Percentiles rank a stretch among this genome's conserved stretches.
Conservation (phyloP, 441 rosid species). For the Erysimum pusillum region DNA sequence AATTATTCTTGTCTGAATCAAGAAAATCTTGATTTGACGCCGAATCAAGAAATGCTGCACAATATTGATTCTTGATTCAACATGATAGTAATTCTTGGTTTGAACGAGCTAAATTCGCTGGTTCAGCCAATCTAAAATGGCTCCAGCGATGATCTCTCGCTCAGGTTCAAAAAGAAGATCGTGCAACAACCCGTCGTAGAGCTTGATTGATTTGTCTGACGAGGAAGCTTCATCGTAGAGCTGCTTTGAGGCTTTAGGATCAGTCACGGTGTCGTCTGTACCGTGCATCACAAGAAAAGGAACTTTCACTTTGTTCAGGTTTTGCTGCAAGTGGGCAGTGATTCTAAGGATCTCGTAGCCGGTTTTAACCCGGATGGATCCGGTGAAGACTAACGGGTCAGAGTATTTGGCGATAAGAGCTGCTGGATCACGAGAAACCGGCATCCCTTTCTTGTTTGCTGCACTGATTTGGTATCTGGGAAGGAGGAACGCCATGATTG, state of each 20-base stretch:
- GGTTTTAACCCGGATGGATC: slow-evolving; percentile 72
- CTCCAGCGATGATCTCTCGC: slow-evolving; percentile 58
- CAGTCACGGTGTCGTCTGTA: slow-evolving; percentile 74
- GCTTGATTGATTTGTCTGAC: slow-evolving; percentile 71
- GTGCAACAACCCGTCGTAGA: slow-evolving; percentile 72
- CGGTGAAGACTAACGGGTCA: slow-evolving; percentile 87
- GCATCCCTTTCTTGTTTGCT: slow-evolving; percentile 77
- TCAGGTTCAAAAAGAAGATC: slow-evolving; percentile 91
- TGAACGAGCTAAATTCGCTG: slow-evolving; percentile 51
- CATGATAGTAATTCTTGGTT: neutral
- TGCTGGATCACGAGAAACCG: slow-evolving; percentile 78
- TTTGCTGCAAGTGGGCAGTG: slow-evolving; percentile 67
- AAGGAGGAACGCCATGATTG: slow-evolving; percentile 66
- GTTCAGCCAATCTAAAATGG: slow-evolving; percentile 71
- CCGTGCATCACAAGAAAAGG: slow-evolving; percentile 89
- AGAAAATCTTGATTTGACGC: slow-evolving; percentile 9
- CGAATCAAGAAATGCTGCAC: slow-evolving; percentile 16
- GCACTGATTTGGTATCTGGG: slow-evolving; percentile 74
- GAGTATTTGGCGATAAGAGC: slow-evolving; percentile 86
- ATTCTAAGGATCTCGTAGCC: slow-evolving; percentile 91
- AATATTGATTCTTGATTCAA: neutral
- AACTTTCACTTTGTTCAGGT: slow-evolving; percentile 58
- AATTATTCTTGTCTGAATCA: slow-evolving; percentile 29
- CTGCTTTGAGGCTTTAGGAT: slow-evolving; percentile 72
- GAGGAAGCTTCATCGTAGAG: slow-evolving; percentile 76